phyloP scores from a whole-genome alignment of 2,329 filamentous ascomycete genomes.

The Aspergillus viridinutans region DNA sequence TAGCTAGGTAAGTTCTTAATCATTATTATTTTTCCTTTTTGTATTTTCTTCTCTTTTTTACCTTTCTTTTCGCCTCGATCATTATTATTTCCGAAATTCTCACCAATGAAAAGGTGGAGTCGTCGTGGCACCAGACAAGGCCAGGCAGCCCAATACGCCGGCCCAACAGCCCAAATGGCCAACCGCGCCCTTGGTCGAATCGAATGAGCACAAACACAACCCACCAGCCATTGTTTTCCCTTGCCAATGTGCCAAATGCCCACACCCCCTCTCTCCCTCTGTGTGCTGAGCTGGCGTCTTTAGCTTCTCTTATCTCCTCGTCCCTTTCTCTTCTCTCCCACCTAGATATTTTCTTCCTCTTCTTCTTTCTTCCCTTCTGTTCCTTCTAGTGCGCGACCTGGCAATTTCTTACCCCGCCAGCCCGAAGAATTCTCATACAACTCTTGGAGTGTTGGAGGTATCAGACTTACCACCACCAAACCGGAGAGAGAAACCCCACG shows the following conservation, averaged over 20 bases:
- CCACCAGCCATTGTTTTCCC: slow-evolving; percentile 19
- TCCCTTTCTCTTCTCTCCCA: slow-evolving; percentile 13
- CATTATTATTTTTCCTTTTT: slow-evolving; percentile 20
- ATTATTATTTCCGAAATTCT: neutral
- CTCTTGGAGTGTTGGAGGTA: slow-evolving; percentile 7
- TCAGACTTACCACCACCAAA: slow-evolving; percentile 2
- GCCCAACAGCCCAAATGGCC: slow-evolving; percentile 32
- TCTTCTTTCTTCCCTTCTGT: slow-evolving; percentile 23
- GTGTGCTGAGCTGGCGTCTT: slow-evolving; percentile 24
- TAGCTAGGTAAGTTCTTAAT: neutral
- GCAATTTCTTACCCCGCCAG: slow-evolving; percentile 10
- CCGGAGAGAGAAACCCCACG: slow-evolving; percentile 5
- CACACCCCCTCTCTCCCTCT: slow-evolving; percentile 25
- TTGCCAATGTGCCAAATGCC: slow-evolving; percentile 14
- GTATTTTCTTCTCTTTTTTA: slow-evolving; percentile 29
- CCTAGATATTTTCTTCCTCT: slow-evolving; percentile 22
- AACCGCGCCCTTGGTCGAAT: slow-evolving; percentile 13
- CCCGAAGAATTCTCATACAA: slow-evolving; percentile 5
- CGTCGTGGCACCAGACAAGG: slow-evolving; percentile 40
- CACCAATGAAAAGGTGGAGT: slow-evolving; percentile 21
- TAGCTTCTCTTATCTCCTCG: slow-evolving; percentile 12
- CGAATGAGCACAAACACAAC: slow-evolving; percentile 5
- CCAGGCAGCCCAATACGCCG: slow-evolving; percentile 31
- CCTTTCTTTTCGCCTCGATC: slow-evolving; percentile 15
- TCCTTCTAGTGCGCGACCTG: slow-evolving; percentile 13